Conservation (phyloP, 2,329 filamentous ascomycete genomes). For the Zymoseptoria tritici region DNA sequence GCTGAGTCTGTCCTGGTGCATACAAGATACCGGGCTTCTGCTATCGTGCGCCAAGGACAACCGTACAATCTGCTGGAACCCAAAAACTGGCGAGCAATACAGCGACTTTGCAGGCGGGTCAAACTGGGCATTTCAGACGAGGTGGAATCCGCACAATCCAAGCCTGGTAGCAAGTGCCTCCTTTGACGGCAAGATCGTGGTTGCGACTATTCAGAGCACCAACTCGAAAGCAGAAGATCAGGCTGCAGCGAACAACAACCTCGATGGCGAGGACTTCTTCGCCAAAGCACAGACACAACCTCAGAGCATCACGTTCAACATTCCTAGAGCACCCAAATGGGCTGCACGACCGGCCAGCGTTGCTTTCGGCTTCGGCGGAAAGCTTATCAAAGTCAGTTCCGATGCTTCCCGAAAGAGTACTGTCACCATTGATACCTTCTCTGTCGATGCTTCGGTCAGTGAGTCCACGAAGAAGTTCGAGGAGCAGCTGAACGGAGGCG, state of each 20-base stretch:
- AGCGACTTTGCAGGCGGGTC: slow-evolving; percentile 95
- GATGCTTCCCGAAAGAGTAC: slow-evolving; percentile 62
- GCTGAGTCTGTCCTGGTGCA: slow-evolving; percentile 89
- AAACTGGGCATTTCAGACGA: slow-evolving; percentile 98
- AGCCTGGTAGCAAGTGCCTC: slow-evolving; percentile 89
- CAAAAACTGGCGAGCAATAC: slow-evolving; percentile 75
- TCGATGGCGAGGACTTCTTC: slow-evolving; percentile 95
- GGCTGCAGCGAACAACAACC: slow-evolving; percentile 53
- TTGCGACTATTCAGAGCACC: slow-evolving; percentile 92
- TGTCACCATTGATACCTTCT: slow-evolving; percentile 78
- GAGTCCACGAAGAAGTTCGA: slow-evolving; percentile 81
- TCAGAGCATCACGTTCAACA: slow-evolving; percentile 80
- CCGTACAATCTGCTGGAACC: slow-evolving; percentile 91
- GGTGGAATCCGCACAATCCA: slow-evolving; percentile 90
- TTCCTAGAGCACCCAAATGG: slow-evolving; percentile 84
- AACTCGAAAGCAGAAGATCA: slow-evolving; percentile 64
- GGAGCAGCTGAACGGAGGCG: slow-evolving; percentile 66
- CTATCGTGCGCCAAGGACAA: slow-evolving; percentile 97
- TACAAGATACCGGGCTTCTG: slow-evolving; percentile 79
- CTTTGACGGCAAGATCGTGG: slow-evolving; percentile 90
- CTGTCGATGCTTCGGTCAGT: slow-evolving; percentile 79
- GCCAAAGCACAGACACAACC: slow-evolving; percentile 86
- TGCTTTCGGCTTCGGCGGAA: slow-evolving; percentile 92
- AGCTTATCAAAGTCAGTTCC: slow-evolving; percentile 70
- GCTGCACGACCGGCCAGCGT: slow-evolving; percentile 75